Percentiles rank a stretch among this genome's conserved stretches.
These are phyloP conservation scores for Myxozyma vanderwaltii DNA, from an alignment of 805 yeast genomes.

Conservation along the genomic window DNA sequence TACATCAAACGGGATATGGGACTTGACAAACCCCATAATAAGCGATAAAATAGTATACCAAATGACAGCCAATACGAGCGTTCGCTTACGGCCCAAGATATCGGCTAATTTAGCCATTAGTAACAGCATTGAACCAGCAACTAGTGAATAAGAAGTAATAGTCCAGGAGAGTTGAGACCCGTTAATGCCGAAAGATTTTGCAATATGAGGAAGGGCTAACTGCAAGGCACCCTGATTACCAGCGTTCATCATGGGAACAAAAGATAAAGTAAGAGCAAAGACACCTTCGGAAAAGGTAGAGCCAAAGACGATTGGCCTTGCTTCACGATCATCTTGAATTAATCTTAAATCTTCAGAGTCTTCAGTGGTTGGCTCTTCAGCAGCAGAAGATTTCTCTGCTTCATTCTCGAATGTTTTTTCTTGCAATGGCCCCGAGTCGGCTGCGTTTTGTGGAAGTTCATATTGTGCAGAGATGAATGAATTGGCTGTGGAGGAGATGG, in stretches of 20 bases:
- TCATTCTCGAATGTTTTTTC: too few relatives aligned
- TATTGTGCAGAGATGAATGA: background rate
- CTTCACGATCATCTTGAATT: background rate
- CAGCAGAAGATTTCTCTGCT: background rate
- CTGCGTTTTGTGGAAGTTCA: background rate
- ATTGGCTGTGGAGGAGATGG: too few relatives aligned
- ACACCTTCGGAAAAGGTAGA: conserved; percentile 34
- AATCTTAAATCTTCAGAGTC: background rate
- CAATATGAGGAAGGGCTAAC: conserved; percentile 44
- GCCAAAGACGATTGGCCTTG: background rate
- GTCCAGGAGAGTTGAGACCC: conserved; percentile 53
- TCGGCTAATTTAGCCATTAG: conserved; percentile 52
- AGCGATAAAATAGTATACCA: conserved; percentile 43
- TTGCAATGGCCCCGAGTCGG: too few relatives aligned
- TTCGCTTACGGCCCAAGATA: conserved; percentile 49
- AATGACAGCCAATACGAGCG: conserved; percentile 44
- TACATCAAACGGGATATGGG: conserved; percentile 45
- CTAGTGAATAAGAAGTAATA: conserved; percentile 47
- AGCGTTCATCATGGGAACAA: conserved; percentile 50
- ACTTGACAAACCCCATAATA: conserved; percentile 41
- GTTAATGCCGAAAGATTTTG: conserved; percentile 42
- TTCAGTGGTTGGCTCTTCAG: background rate
- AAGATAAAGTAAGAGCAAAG: conserved; percentile 46
- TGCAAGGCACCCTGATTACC: conserved; percentile 46
- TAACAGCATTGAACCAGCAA: conserved; percentile 49